Conservation (phyloP, 1,284 basidiomycete species). For the Lentinus polychrous region DNA sequence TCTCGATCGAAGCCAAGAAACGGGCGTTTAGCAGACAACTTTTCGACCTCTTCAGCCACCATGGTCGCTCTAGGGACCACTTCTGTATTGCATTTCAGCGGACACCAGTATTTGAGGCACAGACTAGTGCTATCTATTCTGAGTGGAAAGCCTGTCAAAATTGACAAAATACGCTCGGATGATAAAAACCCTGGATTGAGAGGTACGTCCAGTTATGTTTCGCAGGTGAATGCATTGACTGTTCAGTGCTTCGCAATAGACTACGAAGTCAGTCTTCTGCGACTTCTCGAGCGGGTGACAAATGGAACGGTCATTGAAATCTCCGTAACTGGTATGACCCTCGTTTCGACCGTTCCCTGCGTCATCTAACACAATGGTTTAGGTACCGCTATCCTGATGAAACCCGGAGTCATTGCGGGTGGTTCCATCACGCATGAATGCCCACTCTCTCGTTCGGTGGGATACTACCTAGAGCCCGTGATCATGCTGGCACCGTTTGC, state of each 20-base stretch:
- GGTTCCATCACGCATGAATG: constrained; percentile 84
- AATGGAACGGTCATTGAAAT: constrained; percentile 97
- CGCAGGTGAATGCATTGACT: background rate
- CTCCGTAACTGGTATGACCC: constrained; percentile 77
- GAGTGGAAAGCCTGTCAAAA: constrained; percentile 80
- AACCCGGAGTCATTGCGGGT: constrained; percentile 88
- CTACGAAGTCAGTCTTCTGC: constrained; percentile 88
- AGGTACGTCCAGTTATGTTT: constrained; percentile 40
- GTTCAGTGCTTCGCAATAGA: constrained; percentile 39
- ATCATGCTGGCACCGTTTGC: constrained; percentile 90
- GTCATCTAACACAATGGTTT: background rate
- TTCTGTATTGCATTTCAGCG: constrained; percentile 50
- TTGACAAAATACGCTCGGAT: constrained; percentile 86
- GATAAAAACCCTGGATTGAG: constrained; percentile 92
- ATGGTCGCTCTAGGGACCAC: background rate
- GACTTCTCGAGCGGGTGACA: constrained; percentile 87
- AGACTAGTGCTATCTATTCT: constrained; percentile 85
- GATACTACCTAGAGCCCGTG: constrained; percentile 92
- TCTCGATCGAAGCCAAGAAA: background rate
- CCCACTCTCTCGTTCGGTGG: constrained; percentile 79
- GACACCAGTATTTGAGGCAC: constrained; percentile 81
- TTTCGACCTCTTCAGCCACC: background rate
- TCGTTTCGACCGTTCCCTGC: background rate
- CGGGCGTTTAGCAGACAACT: background rate
- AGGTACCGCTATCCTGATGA: constrained; percentile 89